These are phyloP conservation scores for Xylaria scruposa DNA, from an alignment of 495 filamentous ascomycete genomes.

Conservation along the genomic window DNA sequence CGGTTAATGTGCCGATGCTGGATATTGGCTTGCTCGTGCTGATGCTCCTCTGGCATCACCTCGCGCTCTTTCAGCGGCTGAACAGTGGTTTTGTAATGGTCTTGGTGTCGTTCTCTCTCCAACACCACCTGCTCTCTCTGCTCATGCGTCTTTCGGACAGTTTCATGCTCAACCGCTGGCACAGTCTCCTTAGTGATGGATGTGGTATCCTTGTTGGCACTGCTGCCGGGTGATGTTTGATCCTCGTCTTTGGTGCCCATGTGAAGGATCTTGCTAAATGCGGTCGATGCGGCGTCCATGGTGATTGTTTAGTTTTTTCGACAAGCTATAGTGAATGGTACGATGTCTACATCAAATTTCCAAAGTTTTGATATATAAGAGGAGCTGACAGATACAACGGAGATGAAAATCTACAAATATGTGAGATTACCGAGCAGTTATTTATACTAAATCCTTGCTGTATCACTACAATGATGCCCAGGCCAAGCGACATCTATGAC, in stretches of 20 bases:
- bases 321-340: neutral
- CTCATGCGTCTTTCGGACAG: constrained; percentile 27
- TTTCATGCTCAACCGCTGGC: constrained; percentile 27
- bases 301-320: neutral
- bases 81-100: constrained; percentile 48
- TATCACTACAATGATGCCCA: neutral
- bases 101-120: constrained; percentile 40
- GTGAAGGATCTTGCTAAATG: constrained; percentile 21
- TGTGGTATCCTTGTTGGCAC: neutral
- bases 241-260: neutral
- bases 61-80: constrained; percentile 46
- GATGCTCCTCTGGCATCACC: constrained; percentile 45
- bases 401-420: neutral
- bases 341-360: neutral
- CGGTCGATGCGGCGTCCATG: constrained; percentile 29
- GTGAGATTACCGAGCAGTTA: neutral
- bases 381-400: neutral
- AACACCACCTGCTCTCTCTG: constrained; percentile 27
- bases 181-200: constrained; percentile 15
- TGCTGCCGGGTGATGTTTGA: neutral
- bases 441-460: neutral
- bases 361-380: neutral
- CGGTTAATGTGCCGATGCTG: constrained; percentile 14
- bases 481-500: too few species aligned
- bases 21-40: constrained; percentile 25